A percentile compares a stretch with the other conserved stretches of the same genome.
These are phyloP conservation scores for Jamesozyma jinghongensis DNA, from an alignment of 805 yeast species.

Conservation along the genomic window DNA sequence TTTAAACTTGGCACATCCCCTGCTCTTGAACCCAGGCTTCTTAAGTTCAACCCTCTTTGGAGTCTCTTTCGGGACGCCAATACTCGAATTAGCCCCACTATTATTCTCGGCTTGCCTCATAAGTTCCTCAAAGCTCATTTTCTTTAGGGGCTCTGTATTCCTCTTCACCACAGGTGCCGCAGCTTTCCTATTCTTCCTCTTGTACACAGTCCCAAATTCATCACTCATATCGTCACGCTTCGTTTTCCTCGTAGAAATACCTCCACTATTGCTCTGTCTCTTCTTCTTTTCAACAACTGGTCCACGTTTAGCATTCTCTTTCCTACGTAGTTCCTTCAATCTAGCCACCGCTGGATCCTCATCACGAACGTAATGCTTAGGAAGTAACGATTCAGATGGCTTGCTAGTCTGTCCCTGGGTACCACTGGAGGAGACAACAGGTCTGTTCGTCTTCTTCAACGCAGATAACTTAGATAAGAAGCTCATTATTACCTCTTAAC, in stretches of 20 bases:
- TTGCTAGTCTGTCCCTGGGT: conserved; percentile 4
- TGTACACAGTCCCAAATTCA: conserved; percentile 16
- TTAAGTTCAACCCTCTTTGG: too few relatives aligned
- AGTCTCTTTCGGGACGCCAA: conserved; percentile 5
- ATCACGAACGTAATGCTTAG: conserved; percentile 25
- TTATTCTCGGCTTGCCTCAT: conserved; percentile 49
- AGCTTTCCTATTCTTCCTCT: conserved; percentile 13
- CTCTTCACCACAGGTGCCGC: neutral
- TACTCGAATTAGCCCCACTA: too few relatives aligned
- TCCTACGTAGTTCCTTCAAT: conserved; percentile 55
- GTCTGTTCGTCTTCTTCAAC: conserved; percentile 13
- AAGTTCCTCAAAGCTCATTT: conserved; percentile 45
- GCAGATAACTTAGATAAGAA: conserved; percentile 25
- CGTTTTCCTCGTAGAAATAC: conserved; percentile 1
- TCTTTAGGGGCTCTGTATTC: conserved; percentile 29
- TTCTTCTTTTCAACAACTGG: conserved; percentile 30
- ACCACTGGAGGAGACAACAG: neutral
- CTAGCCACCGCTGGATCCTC: conserved; percentile 66
- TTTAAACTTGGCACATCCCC: too few relatives aligned
- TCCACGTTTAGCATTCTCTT: conserved; percentile 39
- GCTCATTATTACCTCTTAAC: conserved; percentile 20
- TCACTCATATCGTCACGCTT: conserved; percentile 11
- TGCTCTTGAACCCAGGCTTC: too few relatives aligned
- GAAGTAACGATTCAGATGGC: conserved; percentile 14
- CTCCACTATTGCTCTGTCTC: neutral